Conservation (phyloP, 1,139 yeast genomes). For the Blastobotrys apis region DNA sequence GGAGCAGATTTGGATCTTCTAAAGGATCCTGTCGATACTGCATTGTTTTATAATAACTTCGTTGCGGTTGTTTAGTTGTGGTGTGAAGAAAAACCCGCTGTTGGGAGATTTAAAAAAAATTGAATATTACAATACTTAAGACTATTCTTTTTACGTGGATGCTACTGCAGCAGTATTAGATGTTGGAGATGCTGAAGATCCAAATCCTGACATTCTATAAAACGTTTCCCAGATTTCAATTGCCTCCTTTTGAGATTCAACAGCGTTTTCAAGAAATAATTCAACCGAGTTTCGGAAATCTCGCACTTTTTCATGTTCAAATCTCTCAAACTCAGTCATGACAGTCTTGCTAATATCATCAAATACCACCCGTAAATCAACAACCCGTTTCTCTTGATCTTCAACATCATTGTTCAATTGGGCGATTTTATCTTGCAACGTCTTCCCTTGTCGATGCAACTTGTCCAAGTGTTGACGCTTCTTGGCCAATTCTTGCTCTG, state of each 20-base stretch:
- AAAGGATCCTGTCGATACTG: slow-evolving; percentile 26
- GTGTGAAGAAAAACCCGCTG: background rate
- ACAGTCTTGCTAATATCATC: slow-evolving; percentile 60
- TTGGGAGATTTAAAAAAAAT: background rate
- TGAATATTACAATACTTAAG: background rate
- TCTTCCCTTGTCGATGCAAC: slow-evolving; percentile 49
- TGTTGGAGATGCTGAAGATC: too few relatives aligned
- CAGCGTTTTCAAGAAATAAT: slow-evolving; percentile 81
- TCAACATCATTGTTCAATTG: slow-evolving; percentile 54
- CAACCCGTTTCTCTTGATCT: slow-evolving; percentile 54
- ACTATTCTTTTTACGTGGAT: background rate
- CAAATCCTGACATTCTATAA: slow-evolving; percentile 25
- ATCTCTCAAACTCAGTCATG: slow-evolving; percentile 59
- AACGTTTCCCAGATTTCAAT: slow-evolving; percentile 94
- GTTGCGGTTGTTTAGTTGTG: background rate
- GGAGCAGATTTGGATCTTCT: slow-evolving; percentile 34
- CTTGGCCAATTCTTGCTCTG: slow-evolving; percentile 47
- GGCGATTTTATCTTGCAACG: slow-evolving; percentile 61
- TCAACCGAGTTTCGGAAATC: slow-evolving; percentile 91
- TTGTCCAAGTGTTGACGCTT: slow-evolving; percentile 50
- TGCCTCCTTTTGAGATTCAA: slow-evolving; percentile 90
- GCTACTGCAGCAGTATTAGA: too few relatives aligned
- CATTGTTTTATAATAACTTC: slow-evolving; percentile 1
- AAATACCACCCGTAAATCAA: slow-evolving; percentile 55
- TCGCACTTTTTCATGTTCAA: slow-evolving; percentile 71